Evolutionary conservation across 257 asterid genomes (phyloP).

Genomic region (Thymus quinquecostatus): DNA sequence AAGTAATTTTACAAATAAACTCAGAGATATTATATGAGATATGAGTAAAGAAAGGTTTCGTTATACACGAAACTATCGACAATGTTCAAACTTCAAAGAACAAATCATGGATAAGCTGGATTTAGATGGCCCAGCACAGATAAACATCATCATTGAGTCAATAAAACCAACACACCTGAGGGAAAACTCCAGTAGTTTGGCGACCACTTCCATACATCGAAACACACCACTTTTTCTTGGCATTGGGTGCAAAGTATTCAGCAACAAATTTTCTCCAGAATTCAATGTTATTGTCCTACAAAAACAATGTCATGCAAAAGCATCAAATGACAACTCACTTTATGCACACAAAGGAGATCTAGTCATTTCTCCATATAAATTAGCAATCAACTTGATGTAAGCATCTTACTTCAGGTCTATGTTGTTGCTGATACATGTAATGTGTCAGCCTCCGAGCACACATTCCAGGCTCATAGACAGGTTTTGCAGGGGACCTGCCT

Average conservation of each 20-base stretch:
- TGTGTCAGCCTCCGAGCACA: conserved; percentile 95
- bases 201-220: conserved; percentile 98
- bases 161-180: conserved; percentile 66
- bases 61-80: conserved; percentile 2
- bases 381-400: conserved; percentile 2
- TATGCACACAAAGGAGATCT: conserved; percentile 13
- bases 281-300: conserved; percentile 80
- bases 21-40: conserved; percentile 12
- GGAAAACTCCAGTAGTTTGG: conserved; percentile 90
- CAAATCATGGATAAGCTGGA: conserved; percentile 16
- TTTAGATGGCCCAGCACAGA: conserved; percentile 4
- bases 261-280: conserved; percentile 93
- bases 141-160: conserved; percentile 17
- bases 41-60: conserved; percentile 7
- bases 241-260: conserved; percentile 91
- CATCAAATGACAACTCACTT: conserved; percentile 7
- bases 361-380: conserved; percentile 1
- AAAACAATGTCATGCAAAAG: conserved; percentile 24
- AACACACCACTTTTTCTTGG: conserved; percentile 98
- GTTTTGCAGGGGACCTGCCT: conserved; percentile 63
- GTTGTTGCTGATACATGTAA: conserved; percentile 98
- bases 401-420: conserved; percentile 85
- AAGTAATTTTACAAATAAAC: background rate
- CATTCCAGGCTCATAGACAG: conserved; percentile 97
- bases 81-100: conserved; percentile 16